phyloP scores from a whole-genome alignment of 768 basidiomycete species.

The Pleurotus cornucopiae region DNA sequence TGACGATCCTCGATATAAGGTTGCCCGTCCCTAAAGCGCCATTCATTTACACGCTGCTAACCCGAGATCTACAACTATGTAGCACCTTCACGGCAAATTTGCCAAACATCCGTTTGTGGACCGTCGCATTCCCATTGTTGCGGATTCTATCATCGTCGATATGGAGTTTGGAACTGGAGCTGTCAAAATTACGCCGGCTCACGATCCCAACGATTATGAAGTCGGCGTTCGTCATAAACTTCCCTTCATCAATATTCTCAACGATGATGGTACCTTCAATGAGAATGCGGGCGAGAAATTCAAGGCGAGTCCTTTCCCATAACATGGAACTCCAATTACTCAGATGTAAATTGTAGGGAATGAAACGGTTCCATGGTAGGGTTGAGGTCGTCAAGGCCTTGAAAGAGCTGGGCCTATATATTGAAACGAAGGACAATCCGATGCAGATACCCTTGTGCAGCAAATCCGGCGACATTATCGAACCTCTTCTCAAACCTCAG shows the following conservation, averaged over 20 bases:
- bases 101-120: conserved; percentile 85
- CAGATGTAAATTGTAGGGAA: conserved; percentile 49
- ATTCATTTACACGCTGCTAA: not conserved
- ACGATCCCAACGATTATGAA: conserved; percentile 96
- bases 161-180: conserved; percentile 98
- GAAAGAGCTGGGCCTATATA: conserved; percentile 78
- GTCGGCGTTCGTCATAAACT: conserved; percentile 85
- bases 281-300: conserved; percentile 80
- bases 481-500: conserved; percentile 92
- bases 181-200: conserved; percentile 98
- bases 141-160: conserved; percentile 85
- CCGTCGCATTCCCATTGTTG: conserved; percentile 83
- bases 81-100: conserved; percentile 94
- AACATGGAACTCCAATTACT: no score
- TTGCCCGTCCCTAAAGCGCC: conserved; percentile 14
- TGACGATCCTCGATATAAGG: conserved; percentile 85
- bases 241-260: conserved; percentile 90
- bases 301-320: conserved; percentile 34
- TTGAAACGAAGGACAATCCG: conserved; percentile 93
- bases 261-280: conserved; percentile 96
- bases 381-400: conserved; percentile 78
- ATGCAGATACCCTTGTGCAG: conserved; percentile 98
- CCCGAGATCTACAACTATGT: not conserved
- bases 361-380: conserved; percentile 95
- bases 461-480: conserved; percentile 96